Evolutionary conservation across 768 basidiomycete species (phyloP).

Genomic region (Pleurotus eryngii): DNA sequence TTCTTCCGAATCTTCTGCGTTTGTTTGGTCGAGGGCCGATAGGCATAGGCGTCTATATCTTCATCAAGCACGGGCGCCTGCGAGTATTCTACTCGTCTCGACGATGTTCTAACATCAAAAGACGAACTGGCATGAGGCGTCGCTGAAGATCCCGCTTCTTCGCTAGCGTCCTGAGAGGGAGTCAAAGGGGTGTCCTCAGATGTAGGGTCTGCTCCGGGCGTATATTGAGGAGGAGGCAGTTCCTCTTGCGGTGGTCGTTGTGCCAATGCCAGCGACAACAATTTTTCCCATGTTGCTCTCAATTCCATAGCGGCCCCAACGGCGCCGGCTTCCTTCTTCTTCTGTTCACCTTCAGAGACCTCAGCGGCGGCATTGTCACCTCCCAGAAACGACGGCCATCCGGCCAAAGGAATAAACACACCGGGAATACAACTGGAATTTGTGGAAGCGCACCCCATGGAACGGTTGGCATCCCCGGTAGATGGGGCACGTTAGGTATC

Average conservation of each 20-base stretch:
- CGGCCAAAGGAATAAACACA: constrained; percentile 66
- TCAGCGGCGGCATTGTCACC: constrained; percentile 33
- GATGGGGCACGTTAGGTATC: constrained; percentile 47
- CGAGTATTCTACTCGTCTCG: constrained; percentile 41
- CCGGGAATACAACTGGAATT: constrained; percentile 76
- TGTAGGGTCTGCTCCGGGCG: constrained; percentile 47
- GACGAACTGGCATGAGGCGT: constrained; percentile 19
- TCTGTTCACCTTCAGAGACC: constrained; percentile 32
- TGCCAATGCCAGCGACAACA: constrained; percentile 55
- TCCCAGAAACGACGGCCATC: constrained; percentile 63
- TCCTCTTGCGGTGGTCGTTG: constrained; percentile 45
- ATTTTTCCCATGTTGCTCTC: constrained; percentile 74
- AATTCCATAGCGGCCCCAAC: constrained; percentile 58
- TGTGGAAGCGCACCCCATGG: constrained; percentile 63
- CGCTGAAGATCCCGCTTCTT: constrained; percentile 15
- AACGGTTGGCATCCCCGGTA: constrained; percentile 66
- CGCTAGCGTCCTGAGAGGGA: constrained; percentile 3
- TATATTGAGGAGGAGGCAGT: constrained; percentile 70
- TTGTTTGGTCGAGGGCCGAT: constrained; percentile 50
- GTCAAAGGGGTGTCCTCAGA: constrained; percentile 10
- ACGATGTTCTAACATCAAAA: constrained; percentile 30
- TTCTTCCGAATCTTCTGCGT: constrained; percentile 57
- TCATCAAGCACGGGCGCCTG: constrained; percentile 51
- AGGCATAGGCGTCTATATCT: constrained; percentile 67
- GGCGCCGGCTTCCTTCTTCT: constrained; percentile 39